Percentiles rank a stretch among this genome's conserved stretches.
Conservation (phyloP, 202 grass and related monocot genomes). For the Panicum hallii region DNA sequence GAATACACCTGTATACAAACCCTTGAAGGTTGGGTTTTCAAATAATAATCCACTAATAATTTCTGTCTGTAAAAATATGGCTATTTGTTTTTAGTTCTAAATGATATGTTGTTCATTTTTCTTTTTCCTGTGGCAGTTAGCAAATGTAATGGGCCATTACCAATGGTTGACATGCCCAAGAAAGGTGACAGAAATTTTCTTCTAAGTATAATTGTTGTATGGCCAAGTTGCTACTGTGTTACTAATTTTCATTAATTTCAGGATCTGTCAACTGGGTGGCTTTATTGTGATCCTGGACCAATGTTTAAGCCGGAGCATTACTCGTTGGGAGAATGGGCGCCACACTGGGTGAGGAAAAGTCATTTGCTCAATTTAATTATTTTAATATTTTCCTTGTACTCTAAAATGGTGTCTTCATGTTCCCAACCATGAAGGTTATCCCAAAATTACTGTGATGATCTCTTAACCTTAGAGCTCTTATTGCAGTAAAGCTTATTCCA, state of each 20-base stretch:
- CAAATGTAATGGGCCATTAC: slow-evolving; percentile 86
- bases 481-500: neutral
- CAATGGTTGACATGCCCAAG: slow-evolving; percentile 91
- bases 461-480: neutral
- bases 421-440: slow-evolving; percentile 19
- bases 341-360: slow-evolving; percentile 69
- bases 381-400: slow-evolving; percentile 23
- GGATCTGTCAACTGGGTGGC: slow-evolving; percentile 96
- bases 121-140: slow-evolving; percentile 61
- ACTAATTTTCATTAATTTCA: slow-evolving; percentile 53
- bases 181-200: slow-evolving; percentile 63
- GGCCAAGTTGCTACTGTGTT: slow-evolving; percentile 39
- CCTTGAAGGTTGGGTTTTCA: neutral
- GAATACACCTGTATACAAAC: slow-evolving; percentile 11
- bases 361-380: slow-evolving; percentile 1
- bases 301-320: slow-evolving; percentile 91
- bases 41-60: slow-evolving; percentile 8
- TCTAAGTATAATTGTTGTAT: slow-evolving; percentile 40
- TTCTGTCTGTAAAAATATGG: neutral
- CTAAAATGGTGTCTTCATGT: neutral
- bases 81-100: slow-evolving; percentile 2
- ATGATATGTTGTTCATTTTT: slow-evolving; percentile 18
- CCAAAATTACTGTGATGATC: slow-evolving; percentile 3
- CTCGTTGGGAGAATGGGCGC: slow-evolving; percentile 60
- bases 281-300: slow-evolving; percentile 83